A percentile compares a stretch with the other conserved stretches of the same genome.
phyloP scores from a whole-genome alignment of 495 filamentous ascomycete genomes.

The Bacidia gigantensis region DNA sequence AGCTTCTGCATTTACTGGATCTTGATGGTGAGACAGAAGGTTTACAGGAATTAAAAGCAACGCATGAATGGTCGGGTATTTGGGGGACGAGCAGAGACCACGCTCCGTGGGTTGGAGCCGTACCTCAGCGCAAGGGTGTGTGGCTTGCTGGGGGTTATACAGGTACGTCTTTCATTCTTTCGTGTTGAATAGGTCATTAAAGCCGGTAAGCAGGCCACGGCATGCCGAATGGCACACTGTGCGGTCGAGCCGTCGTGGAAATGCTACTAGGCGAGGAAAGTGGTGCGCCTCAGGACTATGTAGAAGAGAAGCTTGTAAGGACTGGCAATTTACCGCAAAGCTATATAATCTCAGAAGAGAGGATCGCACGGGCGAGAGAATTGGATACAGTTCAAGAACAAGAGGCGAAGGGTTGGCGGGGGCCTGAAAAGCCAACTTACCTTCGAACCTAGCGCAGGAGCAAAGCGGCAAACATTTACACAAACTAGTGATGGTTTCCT shows the following conservation, averaged over 20 bases:
- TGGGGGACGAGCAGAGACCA: conserved; percentile 67
- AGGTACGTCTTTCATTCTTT: conserved; percentile 18
- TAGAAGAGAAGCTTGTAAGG: conserved; percentile 24
- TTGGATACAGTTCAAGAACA: conserved; percentile 12
- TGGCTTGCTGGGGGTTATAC: conserved; percentile 51
- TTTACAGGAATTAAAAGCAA: conserved; percentile 33
- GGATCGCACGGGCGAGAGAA: conserved; percentile 9
- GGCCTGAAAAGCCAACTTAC: background rate
- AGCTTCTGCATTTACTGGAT: conserved; percentile 29
- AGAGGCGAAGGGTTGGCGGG: background rate
- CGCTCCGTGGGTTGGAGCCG: conserved; percentile 52
- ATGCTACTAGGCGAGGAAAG: conserved; percentile 40
- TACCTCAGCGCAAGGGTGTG: conserved; percentile 34
- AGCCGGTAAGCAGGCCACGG: conserved; percentile 40
- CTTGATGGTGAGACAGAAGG: conserved; percentile 26
- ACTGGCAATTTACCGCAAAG: conserved; percentile 17
- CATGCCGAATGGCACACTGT: conserved; percentile 65
- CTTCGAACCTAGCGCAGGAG: background rate
- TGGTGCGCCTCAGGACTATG: conserved; percentile 12
- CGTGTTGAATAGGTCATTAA: no score
- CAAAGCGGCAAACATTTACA: background rate
- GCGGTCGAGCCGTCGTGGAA: conserved; percentile 48
- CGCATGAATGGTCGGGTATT: conserved; percentile 64
- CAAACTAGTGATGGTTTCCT: background rate
- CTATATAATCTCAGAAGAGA: conserved; percentile 10